These are phyloP conservation scores for Mycosphaerella sp. DNA, from an alignment of 2,329 filamentous ascomycete genomes.

Conservation along the genomic window DNA sequence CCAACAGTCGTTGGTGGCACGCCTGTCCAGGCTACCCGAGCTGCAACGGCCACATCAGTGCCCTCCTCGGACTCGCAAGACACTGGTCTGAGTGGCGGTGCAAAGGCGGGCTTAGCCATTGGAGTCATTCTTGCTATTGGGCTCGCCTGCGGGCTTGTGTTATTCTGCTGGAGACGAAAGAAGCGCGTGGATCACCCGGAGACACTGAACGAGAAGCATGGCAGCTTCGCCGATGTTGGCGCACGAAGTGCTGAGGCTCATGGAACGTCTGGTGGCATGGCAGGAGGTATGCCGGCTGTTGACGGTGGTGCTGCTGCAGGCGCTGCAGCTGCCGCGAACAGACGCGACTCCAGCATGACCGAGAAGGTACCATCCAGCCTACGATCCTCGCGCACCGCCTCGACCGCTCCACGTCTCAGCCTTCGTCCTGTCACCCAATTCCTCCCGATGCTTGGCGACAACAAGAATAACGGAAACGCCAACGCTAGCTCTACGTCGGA, in stretches of 20 bases:
- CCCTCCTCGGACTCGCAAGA: constrained; percentile 9
- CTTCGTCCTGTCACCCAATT: constrained; percentile 81
- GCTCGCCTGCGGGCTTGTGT: constrained; percentile 59
- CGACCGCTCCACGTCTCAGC: constrained; percentile 70
- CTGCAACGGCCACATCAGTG: constrained; percentile 12
- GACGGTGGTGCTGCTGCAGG: constrained; percentile 7
- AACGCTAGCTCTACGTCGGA: constrained; percentile 35
- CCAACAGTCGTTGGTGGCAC: constrained; percentile 18
- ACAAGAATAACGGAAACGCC: constrained; percentile 37
- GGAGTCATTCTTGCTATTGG: constrained; percentile 68
- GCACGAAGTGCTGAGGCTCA: constrained; percentile 18
- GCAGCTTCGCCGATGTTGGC: constrained; percentile 21
- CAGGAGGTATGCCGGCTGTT: constrained; percentile 6
- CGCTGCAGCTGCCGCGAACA: constrained; percentile 8
- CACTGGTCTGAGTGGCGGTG: constrained; percentile 41
- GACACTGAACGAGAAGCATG: constrained; percentile 36
- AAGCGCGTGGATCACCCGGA: constrained; percentile 53
- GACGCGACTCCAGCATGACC: constrained; percentile 24
- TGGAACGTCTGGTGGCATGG: constrained; percentile 3
- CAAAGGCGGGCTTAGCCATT: constrained; percentile 78
- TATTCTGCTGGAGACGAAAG: constrained; percentile 68
- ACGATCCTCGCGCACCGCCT: constrained; percentile 42
- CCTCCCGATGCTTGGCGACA: constrained; percentile 56
- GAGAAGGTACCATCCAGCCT: constrained; percentile 36
- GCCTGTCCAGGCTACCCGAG: constrained; percentile 23